Evolutionary conservation across 139 green algal genomes (phyloP).

Genomic region (Chlamydomonas sp.): DNA sequence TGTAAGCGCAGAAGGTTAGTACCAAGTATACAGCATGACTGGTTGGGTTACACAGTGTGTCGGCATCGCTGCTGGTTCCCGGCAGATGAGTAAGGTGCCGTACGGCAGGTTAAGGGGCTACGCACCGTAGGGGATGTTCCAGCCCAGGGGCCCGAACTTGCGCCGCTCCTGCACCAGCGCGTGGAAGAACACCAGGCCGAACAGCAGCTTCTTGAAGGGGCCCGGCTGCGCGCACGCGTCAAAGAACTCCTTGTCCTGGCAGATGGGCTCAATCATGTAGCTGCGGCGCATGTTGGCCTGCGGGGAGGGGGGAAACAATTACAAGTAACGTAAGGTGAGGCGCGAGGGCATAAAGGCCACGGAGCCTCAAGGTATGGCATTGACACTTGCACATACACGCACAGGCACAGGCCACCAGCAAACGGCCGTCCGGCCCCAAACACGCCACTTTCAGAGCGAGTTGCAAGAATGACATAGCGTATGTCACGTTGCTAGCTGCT

Average conservation of each 20-base stretch:
- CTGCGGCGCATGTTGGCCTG: constrained; percentile 79
- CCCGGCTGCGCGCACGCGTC: constrained; percentile 53
- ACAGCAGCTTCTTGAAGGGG: constrained; percentile 75
- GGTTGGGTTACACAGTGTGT: too few relatives aligned
- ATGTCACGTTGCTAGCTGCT: too few relatives aligned
- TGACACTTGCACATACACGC: too few relatives aligned
- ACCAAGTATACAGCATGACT: neutral
- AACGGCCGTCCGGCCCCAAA: too few relatives aligned
- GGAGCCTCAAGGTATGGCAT: too few relatives aligned
- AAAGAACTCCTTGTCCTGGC: constrained; percentile 53
- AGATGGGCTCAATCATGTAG: constrained; percentile 71
- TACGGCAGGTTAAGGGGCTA: neutral
- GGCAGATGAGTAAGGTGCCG: too few relatives aligned
- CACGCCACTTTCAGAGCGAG: too few relatives aligned
- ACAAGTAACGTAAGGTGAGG: neutral
- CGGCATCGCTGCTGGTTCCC: too few relatives aligned
- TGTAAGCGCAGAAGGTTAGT: neutral
- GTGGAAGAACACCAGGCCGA: constrained; percentile 74
- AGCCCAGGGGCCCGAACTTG: constrained; percentile 75
- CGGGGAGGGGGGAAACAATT: neutral
- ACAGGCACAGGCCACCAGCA: too few relatives aligned
- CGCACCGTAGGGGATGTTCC: constrained; percentile 75
- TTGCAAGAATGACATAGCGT: too few relatives aligned
- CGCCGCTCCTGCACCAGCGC: constrained; percentile 71
- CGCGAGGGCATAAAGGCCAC: too few relatives aligned